Evolutionary conservation across 2,329 filamentous ascomycete species (phyloP).

Genomic region (Cytospora piceae): DNA sequence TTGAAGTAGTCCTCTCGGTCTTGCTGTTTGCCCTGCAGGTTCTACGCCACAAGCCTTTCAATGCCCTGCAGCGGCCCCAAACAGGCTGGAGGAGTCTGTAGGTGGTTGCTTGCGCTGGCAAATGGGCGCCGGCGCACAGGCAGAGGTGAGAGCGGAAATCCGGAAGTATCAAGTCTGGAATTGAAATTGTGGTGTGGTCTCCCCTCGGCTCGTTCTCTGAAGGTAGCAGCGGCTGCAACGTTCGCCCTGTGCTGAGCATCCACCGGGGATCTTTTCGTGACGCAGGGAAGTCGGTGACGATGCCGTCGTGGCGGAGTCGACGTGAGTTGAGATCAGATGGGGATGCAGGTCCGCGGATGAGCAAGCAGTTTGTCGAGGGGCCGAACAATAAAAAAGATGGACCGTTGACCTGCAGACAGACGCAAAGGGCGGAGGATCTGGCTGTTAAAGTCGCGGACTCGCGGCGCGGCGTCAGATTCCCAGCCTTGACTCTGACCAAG

Average conservation of each 20-base stretch:
- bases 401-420: slow-evolving; percentile 13
- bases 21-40: slow-evolving; percentile 23
- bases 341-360: slow-evolving; percentile 19
- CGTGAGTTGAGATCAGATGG: slow-evolving; percentile 18
- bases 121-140: slow-evolving; percentile 6
- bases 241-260: not conserved
- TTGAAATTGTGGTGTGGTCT: slow-evolving; percentile 4
- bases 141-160: slow-evolving; percentile 2
- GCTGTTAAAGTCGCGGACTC: slow-evolving; percentile 17
- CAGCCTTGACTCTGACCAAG: slow-evolving; percentile 14
- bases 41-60: slow-evolving; percentile 21
- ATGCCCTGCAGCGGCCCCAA: slow-evolving; percentile 24
- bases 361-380: slow-evolving; percentile 3
- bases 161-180: not conserved
- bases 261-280: slow-evolving; percentile 13
- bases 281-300: slow-evolving; percentile 9
- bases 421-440: slow-evolving; percentile 10
- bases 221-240: slow-evolving; percentile 7
- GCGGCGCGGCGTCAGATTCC: slow-evolving; percentile 7
- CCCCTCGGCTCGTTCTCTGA: not conserved
- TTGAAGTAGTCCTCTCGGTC: slow-evolving; percentile 1
- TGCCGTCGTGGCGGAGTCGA: slow-evolving; percentile 17
- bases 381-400: slow-evolving; percentile 7
- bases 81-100: slow-evolving; percentile 8
- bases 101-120: slow-evolving; percentile 12